phyloP scores from a whole-genome alignment of 2,329 filamentous ascomycete genomes.

The Coniella vitis region DNA sequence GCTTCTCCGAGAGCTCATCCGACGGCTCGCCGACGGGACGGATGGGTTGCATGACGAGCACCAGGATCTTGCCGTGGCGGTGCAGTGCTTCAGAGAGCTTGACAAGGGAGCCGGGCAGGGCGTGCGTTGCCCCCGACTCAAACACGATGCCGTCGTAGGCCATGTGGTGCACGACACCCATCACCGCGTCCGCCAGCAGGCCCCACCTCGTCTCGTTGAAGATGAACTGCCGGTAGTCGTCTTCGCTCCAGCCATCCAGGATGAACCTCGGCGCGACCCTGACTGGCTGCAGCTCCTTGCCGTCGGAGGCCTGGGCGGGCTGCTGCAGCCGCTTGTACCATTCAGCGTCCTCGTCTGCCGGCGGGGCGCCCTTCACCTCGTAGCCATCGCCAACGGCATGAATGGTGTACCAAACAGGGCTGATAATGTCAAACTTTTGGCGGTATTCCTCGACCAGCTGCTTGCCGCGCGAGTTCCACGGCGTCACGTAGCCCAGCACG shows the following conservation, averaged over 20 bases:
- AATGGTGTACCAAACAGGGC: slow-evolving; percentile 20
- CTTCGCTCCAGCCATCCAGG: slow-evolving; percentile 17
- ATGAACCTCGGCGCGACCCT: slow-evolving; percentile 18
- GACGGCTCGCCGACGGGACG: slow-evolving; percentile 6
- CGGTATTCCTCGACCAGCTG: slow-evolving; percentile 18
- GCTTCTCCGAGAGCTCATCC: slow-evolving; percentile 1
- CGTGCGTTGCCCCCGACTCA: slow-evolving; percentile 18
- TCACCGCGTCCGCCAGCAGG: slow-evolving; percentile 12
- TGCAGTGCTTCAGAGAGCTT: slow-evolving; percentile 15
- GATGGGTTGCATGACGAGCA: slow-evolving; percentile 18
- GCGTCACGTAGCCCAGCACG: slow-evolving; percentile 19
- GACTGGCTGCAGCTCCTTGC: neutral
- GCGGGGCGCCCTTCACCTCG: slow-evolving; percentile 16
- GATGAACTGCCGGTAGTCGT: slow-evolving; percentile 16
- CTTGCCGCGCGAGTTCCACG: slow-evolving; percentile 20
- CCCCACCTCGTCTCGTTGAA: slow-evolving; percentile 20
- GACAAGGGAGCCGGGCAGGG: slow-evolving; percentile 12
- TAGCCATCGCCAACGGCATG: slow-evolving; percentile 16
- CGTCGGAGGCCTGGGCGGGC: neutral
- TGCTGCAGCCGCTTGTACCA: slow-evolving; percentile 14
- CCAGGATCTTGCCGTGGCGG: slow-evolving; percentile 14
- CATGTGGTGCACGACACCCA: slow-evolving; percentile 15
- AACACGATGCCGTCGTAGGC: slow-evolving; percentile 19
- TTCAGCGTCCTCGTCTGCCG: slow-evolving; percentile 13
- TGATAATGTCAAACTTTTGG: slow-evolving; percentile 19